A percentile compares a stretch with the other conserved stretches of the same genome.
Conservation (phyloP, 148 eudicot genomes). For the Diospyros lotus region DNA sequence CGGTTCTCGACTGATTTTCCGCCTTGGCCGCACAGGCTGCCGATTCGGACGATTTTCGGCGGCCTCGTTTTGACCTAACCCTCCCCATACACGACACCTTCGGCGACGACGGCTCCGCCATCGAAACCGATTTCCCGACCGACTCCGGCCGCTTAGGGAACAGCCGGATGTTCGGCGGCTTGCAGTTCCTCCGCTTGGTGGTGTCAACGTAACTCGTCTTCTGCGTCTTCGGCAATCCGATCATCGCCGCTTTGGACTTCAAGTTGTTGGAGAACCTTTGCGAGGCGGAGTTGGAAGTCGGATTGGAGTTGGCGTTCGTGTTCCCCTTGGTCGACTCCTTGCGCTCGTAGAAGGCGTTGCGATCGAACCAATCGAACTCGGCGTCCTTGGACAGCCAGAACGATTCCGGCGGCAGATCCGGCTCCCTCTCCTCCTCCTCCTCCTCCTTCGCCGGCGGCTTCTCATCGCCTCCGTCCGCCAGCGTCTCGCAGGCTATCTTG, state of each 20-base stretch:
- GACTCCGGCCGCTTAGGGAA: conserved; percentile 38
- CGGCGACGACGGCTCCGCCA: conserved; percentile 65
- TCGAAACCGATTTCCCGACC: conserved; percentile 8
- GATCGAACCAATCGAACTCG: conserved; percentile 79
- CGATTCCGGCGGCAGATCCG: conserved; percentile 62
- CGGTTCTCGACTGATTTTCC: not conserved
- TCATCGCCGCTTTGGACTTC: conserved; percentile 39
- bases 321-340: conserved; percentile 58
- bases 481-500: too few species aligned
- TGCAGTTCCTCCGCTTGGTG: conserved; percentile 34
- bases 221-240: conserved; percentile 69
- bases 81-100: conserved; percentile 87
- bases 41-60: conserved; percentile 23
- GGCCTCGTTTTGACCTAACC: conserved; percentile 51
- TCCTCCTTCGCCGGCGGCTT: too few species aligned
- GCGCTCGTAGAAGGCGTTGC: conserved; percentile 60
- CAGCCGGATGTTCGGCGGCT: conserved; percentile 35
- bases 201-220: conserved; percentile 43
- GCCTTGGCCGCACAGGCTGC: not conserved
- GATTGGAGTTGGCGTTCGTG: conserved; percentile 21
- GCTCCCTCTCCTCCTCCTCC: not conserved
- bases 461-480: too few species aligned
- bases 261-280: conserved; percentile 36
- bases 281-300: conserved; percentile 27
- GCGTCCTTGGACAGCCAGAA: conserved; percentile 73